Evolutionary conservation across 768 basidiomycete genomes (phyloP), one percentile per base, ranked within the genome.

Genomic region (Lyophyllum atratum): DNA sequence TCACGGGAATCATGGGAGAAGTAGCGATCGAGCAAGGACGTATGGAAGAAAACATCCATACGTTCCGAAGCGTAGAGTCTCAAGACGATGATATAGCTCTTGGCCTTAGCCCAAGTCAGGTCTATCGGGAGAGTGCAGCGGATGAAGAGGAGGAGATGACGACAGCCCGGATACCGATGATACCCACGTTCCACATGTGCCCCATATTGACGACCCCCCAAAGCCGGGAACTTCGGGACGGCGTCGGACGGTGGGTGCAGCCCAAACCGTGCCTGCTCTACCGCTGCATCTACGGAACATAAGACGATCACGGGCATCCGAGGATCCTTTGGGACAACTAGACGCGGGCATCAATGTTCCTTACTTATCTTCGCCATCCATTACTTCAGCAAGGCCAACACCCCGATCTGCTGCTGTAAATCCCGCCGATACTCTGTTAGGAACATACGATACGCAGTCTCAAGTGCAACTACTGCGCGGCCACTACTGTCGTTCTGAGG

Each of bases 11-110:
- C 3, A 84, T 89, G 69, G 95, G 95, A 4, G 74, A 89, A 58
- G 88, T 96, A 49, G 91, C 93, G 2, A 75, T 98, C 49, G 93
- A 93, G 62, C 96, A 98, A 73, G 95, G 95, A 1, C 80, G 93
- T 17, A 78, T 81, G 50, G 86, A 89, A 58, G 87, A 90, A 52
- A 79, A 81, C n/a, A 77, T 76, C 1, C 70, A 72, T 54, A 74
- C 78, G 54, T 68, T 77, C 21, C 80, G 76, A 66, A 83, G 83
- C 59, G 66, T 84, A 22, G 78, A 84, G 60, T 64, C 73, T 14
- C 71, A 72, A 7, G 77, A 79, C 40, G 81, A 83, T 39, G 81
- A 80, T 17, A 64, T 75, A 46, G 69, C 73, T 47, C 66, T 58
- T 55, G 66, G 64, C 54, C 61, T 63, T 43, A 55, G 56, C 48